Evolutionary conservation across 1,284 basidiomycete species (phyloP).

Genomic region (Papiliotrema fonsecae): DNA sequence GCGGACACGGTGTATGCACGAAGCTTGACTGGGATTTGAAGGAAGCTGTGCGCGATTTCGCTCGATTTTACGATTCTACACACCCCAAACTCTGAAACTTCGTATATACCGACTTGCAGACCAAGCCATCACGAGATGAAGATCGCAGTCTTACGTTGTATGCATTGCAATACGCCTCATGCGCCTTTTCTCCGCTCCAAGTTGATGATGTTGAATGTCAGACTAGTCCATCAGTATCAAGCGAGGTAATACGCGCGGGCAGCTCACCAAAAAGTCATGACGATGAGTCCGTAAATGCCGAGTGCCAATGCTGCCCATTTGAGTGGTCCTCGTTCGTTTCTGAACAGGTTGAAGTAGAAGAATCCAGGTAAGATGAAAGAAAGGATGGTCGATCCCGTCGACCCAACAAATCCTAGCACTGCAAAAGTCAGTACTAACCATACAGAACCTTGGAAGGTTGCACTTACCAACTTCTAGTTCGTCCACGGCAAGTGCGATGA

Average conservation of each 20-base stretch:
- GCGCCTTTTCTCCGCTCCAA: conserved; percentile 31
- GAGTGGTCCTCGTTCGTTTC: conserved; percentile 58
- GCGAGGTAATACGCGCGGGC: background rate
- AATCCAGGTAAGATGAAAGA: conserved; percentile 90
- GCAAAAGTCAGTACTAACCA: conserved; percentile 6
- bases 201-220: conserved; percentile 70
- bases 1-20: too few species aligned
- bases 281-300: conserved; percentile 67
- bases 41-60: too few species aligned
- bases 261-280: conserved; percentile 82
- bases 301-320: conserved; percentile 64
- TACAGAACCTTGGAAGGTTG: background rate
- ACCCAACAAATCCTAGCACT: conserved; percentile 95
- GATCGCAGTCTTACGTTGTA: too few species aligned
- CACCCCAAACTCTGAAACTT: too few species aligned
- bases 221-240: conserved; percentile 48
- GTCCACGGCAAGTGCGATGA: conserved; percentile 77
- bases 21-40: too few species aligned
- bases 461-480: conserved; percentile 73
- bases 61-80: too few species aligned
- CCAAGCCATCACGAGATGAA: too few species aligned
- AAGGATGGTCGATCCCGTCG: conserved; percentile 92
- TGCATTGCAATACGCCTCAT: too few species aligned
- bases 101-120: too few species aligned
- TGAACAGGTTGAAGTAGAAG: conserved; percentile 58